Evolutionary conservation across 2,329 filamentous ascomycete genomes (phyloP), one percentile per base, ranked within the genome.

Genomic region (Cercospora nicotianae): DNA sequence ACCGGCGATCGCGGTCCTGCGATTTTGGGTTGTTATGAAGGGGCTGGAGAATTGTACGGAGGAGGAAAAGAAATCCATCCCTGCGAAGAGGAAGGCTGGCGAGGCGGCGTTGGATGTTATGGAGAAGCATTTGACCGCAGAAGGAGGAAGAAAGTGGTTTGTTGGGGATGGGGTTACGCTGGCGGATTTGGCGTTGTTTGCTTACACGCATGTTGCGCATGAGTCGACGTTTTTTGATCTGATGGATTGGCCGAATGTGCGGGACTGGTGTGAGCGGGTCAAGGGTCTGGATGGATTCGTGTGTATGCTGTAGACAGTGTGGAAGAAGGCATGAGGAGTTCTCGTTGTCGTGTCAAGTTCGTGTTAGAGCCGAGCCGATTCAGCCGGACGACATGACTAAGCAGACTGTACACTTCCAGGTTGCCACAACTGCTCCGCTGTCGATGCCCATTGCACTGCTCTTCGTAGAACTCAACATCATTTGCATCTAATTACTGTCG

Each of bases 1-100:
- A 23, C 69, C 69, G 7, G 58, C 55, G 5, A 60, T 67, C 2
- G 69, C 64, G 0, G 51, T 39, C 1, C 33, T 69, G 13, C 62
- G 69, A 1, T 67, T 67, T 51, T 69, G 61, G 53, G 53, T 58
- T 5, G 30, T 31, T 0, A 23, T 51, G 5, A 23, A 23, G 7
- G 45, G 45, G 3, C 6, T 51, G 18, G 45, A 23, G 10, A 51
- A 51, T 23, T 51, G 45, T 23, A 48, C 42, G 9, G 9, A 12
- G 8, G 18, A 48, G 0, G 42, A 48, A 9, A 48, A 23, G 18
- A 23, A 18, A 2, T 5, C 39, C 10, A 48, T 48, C 10, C 42
- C 42, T 9, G 42, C 42, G 42, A 48, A 48, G 6, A 48, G 9
- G 8, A 48, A 48, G 23, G 9, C 42, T 10, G 42, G 42, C 23